Evolutionary conservation across 441 rosid species (phyloP).

Genomic region (Gossypium aridum): DNA sequence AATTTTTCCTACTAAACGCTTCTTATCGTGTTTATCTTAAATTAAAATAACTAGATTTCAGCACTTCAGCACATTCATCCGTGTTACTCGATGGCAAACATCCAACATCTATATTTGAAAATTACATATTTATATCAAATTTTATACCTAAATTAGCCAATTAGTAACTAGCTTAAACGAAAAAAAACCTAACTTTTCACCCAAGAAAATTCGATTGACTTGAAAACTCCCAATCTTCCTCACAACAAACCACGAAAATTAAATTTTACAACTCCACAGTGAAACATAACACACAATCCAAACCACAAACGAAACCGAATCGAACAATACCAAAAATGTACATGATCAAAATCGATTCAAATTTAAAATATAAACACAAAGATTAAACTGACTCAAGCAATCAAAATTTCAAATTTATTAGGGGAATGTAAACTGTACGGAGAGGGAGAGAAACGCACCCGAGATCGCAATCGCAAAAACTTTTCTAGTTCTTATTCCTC

Average conservation of each 20-base stretch:
- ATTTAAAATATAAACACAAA: neutral
- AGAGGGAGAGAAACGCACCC: conserved; percentile 12
- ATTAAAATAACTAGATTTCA: too few species aligned
- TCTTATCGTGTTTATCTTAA: too few species aligned
- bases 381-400: neutral
- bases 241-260: neutral
- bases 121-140: neutral
- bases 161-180: neutral
- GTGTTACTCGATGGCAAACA: neutral
- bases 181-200: neutral
- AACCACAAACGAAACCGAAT: neutral
- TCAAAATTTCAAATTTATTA: neutral
- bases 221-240: neutral
- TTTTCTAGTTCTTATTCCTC: neutral
- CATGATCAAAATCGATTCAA: neutral
- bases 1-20: too few species aligned
- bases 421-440: neutral
- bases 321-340: neutral
- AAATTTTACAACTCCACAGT: neutral
- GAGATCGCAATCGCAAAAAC: conserved; percentile 1
- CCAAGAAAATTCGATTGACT: neutral
- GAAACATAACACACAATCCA: neutral
- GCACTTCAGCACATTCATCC: neutral
- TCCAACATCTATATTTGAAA: neutral
- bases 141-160: neutral